These are phyloP conservation scores for Aspergillus sp. DNA, from an alignment of 2,329 filamentous ascomycete genomes.

Conservation along the genomic window DNA sequence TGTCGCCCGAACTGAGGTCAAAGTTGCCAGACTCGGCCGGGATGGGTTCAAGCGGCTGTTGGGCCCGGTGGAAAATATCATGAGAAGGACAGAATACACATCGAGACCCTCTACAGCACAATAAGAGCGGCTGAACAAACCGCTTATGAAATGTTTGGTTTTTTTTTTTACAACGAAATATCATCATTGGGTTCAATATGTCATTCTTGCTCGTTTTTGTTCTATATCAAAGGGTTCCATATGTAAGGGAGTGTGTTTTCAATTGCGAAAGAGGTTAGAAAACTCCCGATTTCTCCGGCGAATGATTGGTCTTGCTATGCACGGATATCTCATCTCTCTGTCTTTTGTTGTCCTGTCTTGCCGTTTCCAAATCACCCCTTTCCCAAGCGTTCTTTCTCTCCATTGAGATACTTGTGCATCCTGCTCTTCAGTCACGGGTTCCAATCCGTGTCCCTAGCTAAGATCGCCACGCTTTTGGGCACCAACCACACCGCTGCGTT, in stretches of 20 bases:
- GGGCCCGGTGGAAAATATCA: constrained; percentile 89
- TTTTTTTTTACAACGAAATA: not conserved
- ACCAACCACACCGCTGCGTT: not conserved
- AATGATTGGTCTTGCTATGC: constrained; percentile 14
- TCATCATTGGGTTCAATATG: constrained; percentile 7
- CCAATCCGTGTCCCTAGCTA: not conserved
- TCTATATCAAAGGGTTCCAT: constrained; percentile 7
- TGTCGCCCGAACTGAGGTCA: constrained; percentile 79
- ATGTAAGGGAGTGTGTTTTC: constrained; percentile 14
- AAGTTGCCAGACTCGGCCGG: constrained; percentile 89
- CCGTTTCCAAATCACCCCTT: not conserved
- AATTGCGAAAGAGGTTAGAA: constrained; percentile 15
- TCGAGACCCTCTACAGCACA: constrained; percentile 27
- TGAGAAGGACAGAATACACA: constrained; percentile 65
- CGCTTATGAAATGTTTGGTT: not conserved
- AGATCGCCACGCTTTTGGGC: not conserved
- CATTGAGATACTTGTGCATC: not conserved
- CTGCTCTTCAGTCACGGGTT: not conserved
- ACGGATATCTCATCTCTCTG: constrained; percentile 6
- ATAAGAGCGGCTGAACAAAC: constrained; percentile 16
- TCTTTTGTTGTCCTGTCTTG: not conserved
- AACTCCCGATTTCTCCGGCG: constrained; percentile 10
- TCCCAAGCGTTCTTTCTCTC: not conserved
- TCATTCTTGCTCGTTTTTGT: constrained; percentile 10
- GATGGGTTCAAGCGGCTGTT: constrained; percentile 91